These are phyloP conservation scores for Sergeia podlipaevii DNA, from an alignment of 208 protist genomes.

Conservation along the genomic window DNA sequence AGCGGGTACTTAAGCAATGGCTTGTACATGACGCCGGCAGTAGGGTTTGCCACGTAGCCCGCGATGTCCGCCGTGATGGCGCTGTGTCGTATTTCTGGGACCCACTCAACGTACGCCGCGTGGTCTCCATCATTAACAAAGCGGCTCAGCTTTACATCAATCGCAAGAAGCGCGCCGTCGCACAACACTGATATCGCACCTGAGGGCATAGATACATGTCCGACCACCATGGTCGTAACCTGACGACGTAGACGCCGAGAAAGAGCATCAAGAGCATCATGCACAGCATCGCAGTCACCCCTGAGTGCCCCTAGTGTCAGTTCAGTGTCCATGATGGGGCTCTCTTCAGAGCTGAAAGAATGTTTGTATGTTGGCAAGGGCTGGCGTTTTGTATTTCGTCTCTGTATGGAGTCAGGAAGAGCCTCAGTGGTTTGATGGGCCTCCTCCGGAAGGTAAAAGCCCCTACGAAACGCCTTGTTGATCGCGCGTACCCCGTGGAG, in stretches of 20 bases:
- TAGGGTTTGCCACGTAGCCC: too few species aligned
- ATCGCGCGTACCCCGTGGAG: constrained; percentile 17
- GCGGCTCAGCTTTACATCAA: too few species aligned
- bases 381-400: neutral
- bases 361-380: neutral
- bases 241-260: constrained; percentile 9
- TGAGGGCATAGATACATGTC: constrained; percentile 33
- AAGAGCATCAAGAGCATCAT: constrained; percentile 25
- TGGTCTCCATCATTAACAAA: too few species aligned
- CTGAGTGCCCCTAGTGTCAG: constrained; percentile 12
- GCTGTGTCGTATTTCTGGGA: too few species aligned
- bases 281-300: constrained; percentile 33
- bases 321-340: constrained; percentile 38
- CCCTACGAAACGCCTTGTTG: constrained; percentile 17
- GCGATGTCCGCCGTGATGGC: too few species aligned
- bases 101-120: too few species aligned
- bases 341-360: constrained; percentile 10
- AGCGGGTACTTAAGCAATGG: too few species aligned
- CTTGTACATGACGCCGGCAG: too few species aligned
- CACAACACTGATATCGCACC: constrained; percentile 10
- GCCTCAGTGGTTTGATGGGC: neutral
- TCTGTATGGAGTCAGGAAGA: neutral
- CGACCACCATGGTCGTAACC: constrained; percentile 52
- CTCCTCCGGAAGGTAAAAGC: constrained; percentile 1
- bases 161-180: constrained; percentile 14